phyloP scores from a whole-genome alignment of 176 grass and related monocot genomes.

The Carex myosuroides region DNA sequence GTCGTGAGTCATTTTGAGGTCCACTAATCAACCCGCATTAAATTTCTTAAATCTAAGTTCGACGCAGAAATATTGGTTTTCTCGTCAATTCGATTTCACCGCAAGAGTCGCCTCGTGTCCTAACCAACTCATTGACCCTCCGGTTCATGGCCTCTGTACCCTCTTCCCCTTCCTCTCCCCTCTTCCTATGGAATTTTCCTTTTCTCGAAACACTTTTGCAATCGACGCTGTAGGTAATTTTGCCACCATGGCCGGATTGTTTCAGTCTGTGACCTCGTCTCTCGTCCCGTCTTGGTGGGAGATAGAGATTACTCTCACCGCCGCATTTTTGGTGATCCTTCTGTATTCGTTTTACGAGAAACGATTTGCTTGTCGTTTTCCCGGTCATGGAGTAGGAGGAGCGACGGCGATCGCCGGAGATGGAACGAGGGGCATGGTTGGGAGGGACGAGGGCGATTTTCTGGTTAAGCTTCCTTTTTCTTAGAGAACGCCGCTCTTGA shows the following conservation, averaged over 20 bases:
- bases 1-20: neutral
- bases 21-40: neutral
- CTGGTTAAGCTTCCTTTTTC: neutral
- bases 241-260: slow-evolving; percentile 1
- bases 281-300: slow-evolving; percentile 25
- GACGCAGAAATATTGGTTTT: neutral
- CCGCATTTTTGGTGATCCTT: slow-evolving; percentile 8
- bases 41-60: too few species aligned
- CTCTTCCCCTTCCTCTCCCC: neutral
- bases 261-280: neutral
- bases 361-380: neutral
- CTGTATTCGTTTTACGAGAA: slow-evolving; percentile 13
- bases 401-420: neutral
- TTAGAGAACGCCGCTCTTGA: neutral
- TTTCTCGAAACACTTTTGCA: neutral
- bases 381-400: neutral
- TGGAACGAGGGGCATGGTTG: neutral
- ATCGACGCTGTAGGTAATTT: neutral
- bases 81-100: slow-evolving; percentile 14
- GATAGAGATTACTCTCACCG: slow-evolving; percentile 11
- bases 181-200: slow-evolving; percentile 20
- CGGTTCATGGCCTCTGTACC: neutral
- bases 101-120: neutral
- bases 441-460: neutral
- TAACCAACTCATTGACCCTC: slow-evolving; percentile 3